Percentiles rank a stretch among this genome's conserved stretches.
These are phyloP conservation scores for Gossypium lobatum DNA, from an alignment of 441 rosid genomes.

Conservation along the genomic window DNA sequence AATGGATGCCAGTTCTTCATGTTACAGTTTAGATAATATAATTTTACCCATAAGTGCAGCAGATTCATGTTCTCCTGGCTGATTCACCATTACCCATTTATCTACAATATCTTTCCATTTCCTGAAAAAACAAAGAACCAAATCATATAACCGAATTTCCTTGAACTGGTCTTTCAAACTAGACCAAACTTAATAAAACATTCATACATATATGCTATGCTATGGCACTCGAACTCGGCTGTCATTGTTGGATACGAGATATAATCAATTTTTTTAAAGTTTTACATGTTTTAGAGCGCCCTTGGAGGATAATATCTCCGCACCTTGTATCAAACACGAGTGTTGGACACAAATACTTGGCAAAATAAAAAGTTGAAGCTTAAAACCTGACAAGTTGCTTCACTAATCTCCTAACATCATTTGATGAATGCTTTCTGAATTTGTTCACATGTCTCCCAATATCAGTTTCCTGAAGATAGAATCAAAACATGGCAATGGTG, in stretches of 20 bases:
- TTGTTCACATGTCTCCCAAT: slow-evolving; percentile 66
- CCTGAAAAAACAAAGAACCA: slow-evolving; percentile 32
- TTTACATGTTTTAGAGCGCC: no score
- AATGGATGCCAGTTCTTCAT: background rate
- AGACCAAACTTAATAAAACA: background rate
- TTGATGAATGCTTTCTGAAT: slow-evolving; percentile 52
- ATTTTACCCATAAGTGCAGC: slow-evolving; percentile 65
- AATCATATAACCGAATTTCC: background rate
- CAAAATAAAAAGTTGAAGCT: background rate
- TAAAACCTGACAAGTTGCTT: slow-evolving; percentile 76
- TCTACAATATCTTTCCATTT: slow-evolving; percentile 97
- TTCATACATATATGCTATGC: background rate
- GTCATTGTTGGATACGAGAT: no score
- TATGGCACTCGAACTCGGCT: no score
- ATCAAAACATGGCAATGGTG: background rate
- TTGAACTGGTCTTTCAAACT: no score
- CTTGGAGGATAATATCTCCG: no score
- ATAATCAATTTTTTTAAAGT: no score
- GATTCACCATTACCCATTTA: slow-evolving; percentile 87
- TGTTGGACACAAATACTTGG: no score
- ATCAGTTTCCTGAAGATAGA: slow-evolving; percentile 55
- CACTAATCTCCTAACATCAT: slow-evolving; percentile 57
- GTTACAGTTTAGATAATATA: background rate
- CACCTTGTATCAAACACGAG: no score
- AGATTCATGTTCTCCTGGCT: slow-evolving; percentile 35